These are phyloP conservation scores for Colletotrichum euphorbiae DNA, from an alignment of 2,329 filamentous ascomycete genomes.

Conservation along the genomic window DNA sequence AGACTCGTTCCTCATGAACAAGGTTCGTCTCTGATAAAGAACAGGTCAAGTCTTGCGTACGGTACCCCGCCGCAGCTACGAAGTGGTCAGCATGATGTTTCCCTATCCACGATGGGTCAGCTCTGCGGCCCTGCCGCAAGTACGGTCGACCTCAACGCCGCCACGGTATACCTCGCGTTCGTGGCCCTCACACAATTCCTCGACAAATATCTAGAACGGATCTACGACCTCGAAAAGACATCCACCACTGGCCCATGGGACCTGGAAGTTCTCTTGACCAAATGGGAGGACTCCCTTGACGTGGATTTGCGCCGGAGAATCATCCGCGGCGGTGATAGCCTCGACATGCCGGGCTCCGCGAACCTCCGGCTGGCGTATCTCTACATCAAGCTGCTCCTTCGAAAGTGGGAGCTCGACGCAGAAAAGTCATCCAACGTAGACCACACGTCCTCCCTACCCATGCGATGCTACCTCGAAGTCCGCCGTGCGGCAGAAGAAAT, in stretches of 20 bases:
- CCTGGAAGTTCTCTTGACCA: constrained; percentile 53
- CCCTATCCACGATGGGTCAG: constrained; percentile 53
- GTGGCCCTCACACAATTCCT: constrained; percentile 57
- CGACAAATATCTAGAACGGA: constrained; percentile 48
- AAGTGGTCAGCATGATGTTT: constrained; percentile 60
- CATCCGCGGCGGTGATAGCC: constrained; percentile 54
- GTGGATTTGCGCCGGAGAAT: constrained; percentile 53
- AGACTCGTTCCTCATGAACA: constrained; percentile 21
- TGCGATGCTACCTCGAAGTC: constrained; percentile 52
- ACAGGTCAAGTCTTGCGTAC: constrained; percentile 63
- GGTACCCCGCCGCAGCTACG: constrained; percentile 64
- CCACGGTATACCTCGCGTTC: constrained; percentile 58
- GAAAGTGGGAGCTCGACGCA: constrained; percentile 59
- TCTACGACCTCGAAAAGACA: constrained; percentile 51
- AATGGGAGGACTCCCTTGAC: constrained; percentile 58
- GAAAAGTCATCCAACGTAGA: constrained; percentile 43
- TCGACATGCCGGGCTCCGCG: constrained; percentile 57
- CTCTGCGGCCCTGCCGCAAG: constrained; percentile 41
- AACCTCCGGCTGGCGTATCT: constrained; percentile 65
- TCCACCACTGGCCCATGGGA: constrained; percentile 44
- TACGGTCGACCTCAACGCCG: constrained; percentile 43
- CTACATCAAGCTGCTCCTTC: constrained; percentile 58
- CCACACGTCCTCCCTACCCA: constrained; percentile 41
- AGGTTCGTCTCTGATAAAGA: neutral
- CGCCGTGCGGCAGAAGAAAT: constrained; percentile 62